Evolutionary conservation across 108 stramenopile species (phyloP).

Genomic region (Mayamaea pseudoterrestris): DNA sequence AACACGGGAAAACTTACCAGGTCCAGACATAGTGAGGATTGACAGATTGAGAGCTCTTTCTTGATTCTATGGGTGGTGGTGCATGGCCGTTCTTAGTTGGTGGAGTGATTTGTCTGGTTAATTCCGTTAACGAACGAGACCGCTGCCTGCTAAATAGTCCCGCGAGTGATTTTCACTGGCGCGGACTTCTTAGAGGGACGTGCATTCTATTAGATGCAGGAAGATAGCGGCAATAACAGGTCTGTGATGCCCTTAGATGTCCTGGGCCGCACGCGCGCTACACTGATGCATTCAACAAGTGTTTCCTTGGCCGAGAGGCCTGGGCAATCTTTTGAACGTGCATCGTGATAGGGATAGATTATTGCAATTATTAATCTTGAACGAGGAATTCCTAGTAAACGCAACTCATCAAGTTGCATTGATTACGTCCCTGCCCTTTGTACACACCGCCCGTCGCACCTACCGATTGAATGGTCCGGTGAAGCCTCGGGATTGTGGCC

Average conservation of each 20-base stretch:
- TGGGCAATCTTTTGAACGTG: slow-evolving; percentile 94
- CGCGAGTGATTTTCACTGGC: slow-evolving; percentile 53
- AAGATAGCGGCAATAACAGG: slow-evolving; percentile 97
- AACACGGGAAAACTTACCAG: slow-evolving; percentile 71
- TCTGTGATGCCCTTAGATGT: slow-evolving; percentile 99
- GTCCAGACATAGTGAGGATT: slow-evolving; percentile 80
- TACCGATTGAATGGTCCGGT: slow-evolving; percentile 98
- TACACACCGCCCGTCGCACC: slow-evolving; percentile 99
- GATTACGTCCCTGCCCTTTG: slow-evolving; percentile 43
- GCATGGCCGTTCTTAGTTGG: slow-evolving; percentile 69
- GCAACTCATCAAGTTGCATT: slow-evolving; percentile 92
- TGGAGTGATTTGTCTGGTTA: slow-evolving; percentile 99
- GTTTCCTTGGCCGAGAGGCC: slow-evolving; percentile 86
- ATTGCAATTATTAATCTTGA: slow-evolving; percentile 99
- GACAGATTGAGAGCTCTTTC: slow-evolving; percentile 81
- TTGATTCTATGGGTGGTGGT: slow-evolving; percentile 80
- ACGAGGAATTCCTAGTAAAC: slow-evolving; percentile 99
- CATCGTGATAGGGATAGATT: slow-evolving; percentile 99
- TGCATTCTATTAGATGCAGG: slow-evolving; percentile 83
- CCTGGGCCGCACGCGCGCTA: slow-evolving; percentile 98
- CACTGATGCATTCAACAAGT: slow-evolving; percentile 95
- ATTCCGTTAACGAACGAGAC: slow-evolving; percentile 99
- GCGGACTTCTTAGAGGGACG: slow-evolving; percentile 92
- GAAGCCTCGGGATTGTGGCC: slow-evolving; percentile 86
- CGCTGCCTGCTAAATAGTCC: slow-evolving; percentile 93